phyloP scores from a whole-genome alignment of 148 eudicot species.

The Camellia granthamiana region DNA sequence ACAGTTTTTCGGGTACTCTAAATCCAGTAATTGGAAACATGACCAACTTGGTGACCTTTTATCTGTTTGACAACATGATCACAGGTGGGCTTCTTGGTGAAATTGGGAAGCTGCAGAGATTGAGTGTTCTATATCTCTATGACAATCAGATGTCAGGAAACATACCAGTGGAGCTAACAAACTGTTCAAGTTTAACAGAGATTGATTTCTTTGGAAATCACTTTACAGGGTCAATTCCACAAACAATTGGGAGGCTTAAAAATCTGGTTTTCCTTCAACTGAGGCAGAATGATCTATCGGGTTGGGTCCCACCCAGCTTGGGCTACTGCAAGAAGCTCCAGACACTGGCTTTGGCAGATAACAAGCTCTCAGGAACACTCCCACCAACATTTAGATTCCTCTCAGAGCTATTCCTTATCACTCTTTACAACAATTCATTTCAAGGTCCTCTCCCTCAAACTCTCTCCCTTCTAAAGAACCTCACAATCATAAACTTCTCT shows the following conservation, averaged over 20 bases:
- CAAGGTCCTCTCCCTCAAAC: conserved; percentile 76
- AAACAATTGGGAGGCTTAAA: conserved; percentile 58
- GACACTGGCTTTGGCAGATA: conserved; percentile 65
- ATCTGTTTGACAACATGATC: conserved; percentile 57
- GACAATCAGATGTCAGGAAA: conserved; percentile 73
- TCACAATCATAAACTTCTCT: conserved; percentile 69
- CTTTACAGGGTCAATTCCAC: conserved; percentile 69
- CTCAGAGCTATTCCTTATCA: conserved; percentile 55
- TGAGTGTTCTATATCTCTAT: conserved; percentile 68
- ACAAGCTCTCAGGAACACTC: conserved; percentile 60
- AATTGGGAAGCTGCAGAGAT: conserved; percentile 56
- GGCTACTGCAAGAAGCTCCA: conserved; percentile 75
- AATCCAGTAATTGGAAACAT: conserved; percentile 72
- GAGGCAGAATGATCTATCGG: conserved; percentile 82
- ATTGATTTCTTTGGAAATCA: conserved; percentile 81
- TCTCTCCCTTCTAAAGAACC: conserved; percentile 52
- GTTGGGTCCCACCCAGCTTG: conserved; percentile 65
- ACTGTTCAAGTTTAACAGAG: conserved; percentile 60
- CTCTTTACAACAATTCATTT: conserved; percentile 86
- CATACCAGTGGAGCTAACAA: conserved; percentile 69
- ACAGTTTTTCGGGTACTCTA: conserved; percentile 65
- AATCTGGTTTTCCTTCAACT: conserved; percentile 65
- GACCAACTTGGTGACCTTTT: conserved; percentile 52
- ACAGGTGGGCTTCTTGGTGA: conserved; percentile 64
- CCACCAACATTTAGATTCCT: conserved; percentile 65